Percentiles rank a stretch among this genome's conserved stretches.
Evolutionary conservation across 192 early-diverging fungal species (phyloP).

Genomic region (Physocladia obscura): DNA sequence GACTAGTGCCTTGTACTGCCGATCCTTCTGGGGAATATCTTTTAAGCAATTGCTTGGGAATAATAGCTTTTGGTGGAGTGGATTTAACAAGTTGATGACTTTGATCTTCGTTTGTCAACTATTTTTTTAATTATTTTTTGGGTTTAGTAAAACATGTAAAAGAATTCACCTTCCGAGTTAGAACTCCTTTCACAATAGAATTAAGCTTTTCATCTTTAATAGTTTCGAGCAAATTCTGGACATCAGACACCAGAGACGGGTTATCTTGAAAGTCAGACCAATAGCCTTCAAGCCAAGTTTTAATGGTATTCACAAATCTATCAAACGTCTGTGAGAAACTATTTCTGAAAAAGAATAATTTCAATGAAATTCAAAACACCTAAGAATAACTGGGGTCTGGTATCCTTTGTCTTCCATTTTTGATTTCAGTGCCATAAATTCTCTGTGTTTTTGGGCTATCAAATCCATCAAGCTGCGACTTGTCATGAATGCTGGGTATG

Average conservation of each 20-base stretch:
- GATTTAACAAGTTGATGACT: conserved; percentile 16
- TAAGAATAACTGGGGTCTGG: conserved; percentile 35
- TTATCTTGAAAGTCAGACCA: conserved; percentile 56
- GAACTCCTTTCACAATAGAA: conserved; percentile 30
- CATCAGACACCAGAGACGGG: conserved; percentile 32
- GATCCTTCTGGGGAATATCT: conserved; percentile 37
- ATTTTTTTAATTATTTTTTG: background rate
- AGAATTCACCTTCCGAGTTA: conserved; percentile 33
- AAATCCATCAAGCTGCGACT: conserved; percentile 40
- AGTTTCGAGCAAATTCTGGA: conserved; percentile 40
- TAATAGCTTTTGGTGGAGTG: conserved; percentile 49
- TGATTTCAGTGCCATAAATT: conserved; percentile 29
- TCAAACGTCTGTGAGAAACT: background rate
- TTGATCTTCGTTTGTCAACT: conserved; percentile 30
- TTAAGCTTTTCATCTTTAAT: conserved; percentile 41
- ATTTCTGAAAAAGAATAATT: conserved; percentile 7
- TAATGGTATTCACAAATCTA: conserved; percentile 53
- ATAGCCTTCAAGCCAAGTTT: conserved; percentile 57
- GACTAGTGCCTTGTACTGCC: background rate
- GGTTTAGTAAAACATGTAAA: background rate
- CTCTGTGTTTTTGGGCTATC: conserved; percentile 34
- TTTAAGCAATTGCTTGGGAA: conserved; percentile 45
- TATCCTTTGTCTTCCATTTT: conserved; percentile 29
- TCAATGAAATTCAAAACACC: conserved; percentile 22
- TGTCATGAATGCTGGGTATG: conserved; percentile 46